Evolutionary conservation across 2,329 filamentous ascomycete genomes (phyloP).

Genomic region (Fusarium napiforme): DNA sequence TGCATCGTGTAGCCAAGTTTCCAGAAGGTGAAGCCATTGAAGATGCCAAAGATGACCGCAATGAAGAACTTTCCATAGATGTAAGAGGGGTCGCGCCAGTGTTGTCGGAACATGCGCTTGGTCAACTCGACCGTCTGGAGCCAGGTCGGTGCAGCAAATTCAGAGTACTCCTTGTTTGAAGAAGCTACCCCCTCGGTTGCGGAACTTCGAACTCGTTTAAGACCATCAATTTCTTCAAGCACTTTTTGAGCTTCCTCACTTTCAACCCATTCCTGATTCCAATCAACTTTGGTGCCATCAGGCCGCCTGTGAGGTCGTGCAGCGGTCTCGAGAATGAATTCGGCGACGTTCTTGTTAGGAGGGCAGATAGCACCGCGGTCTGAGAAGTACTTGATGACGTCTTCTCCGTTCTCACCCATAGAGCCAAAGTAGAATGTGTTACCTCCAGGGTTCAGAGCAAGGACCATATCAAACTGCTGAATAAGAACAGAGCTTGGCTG

Average conservation of each 20-base stretch:
- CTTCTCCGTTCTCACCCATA: slow-evolving; percentile 58
- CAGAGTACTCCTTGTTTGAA: slow-evolving; percentile 47
- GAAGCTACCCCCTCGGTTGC: slow-evolving; percentile 19
- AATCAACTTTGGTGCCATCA: slow-evolving; percentile 64
- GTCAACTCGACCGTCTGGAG: slow-evolving; percentile 74
- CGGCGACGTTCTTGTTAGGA: slow-evolving; percentile 61
- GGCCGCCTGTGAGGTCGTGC: slow-evolving; percentile 49
- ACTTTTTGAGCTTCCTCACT: slow-evolving; percentile 70
- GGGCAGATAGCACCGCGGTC: slow-evolving; percentile 74
- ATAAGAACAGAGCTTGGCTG: slow-evolving; percentile 66
- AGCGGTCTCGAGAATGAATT: slow-evolving; percentile 61
- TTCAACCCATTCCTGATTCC: slow-evolving; percentile 79
- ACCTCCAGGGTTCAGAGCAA: slow-evolving; percentile 63
- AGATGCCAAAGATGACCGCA: slow-evolving; percentile 76
- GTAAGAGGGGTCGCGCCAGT: slow-evolving; percentile 82
- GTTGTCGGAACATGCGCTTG: slow-evolving; percentile 75
- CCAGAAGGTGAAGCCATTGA: slow-evolving; percentile 85
- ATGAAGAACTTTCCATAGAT: slow-evolving; percentile 81
- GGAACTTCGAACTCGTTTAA: slow-evolving; percentile 35
- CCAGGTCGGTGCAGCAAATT: slow-evolving; percentile 74
- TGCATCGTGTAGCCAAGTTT: slow-evolving; percentile 71
- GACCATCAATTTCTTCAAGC: slow-evolving; percentile 68
- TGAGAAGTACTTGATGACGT: slow-evolving; percentile 62
- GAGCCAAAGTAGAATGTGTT: slow-evolving; percentile 65
- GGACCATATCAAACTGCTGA: slow-evolving; percentile 64